A percentile compares a stretch with the other conserved stretches of the same genome.
These are phyloP conservation scores for Plasmodium blacklocki DNA, from an alignment of 169 alveolate species.

Conservation along the genomic window DNA sequence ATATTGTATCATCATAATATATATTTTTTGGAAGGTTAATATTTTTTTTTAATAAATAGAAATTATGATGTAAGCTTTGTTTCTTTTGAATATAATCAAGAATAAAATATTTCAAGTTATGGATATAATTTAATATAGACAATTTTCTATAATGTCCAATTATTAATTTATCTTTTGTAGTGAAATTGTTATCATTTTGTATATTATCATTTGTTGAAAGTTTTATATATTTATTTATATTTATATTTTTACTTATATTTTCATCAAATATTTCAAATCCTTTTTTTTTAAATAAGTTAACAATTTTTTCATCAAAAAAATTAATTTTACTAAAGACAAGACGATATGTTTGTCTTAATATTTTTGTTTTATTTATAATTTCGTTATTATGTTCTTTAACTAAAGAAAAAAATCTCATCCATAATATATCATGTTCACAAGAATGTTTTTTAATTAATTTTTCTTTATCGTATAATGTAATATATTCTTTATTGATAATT, in stretches of 20 bases:
- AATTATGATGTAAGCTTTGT: conserved; percentile 39
- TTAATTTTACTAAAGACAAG: conserved; percentile 51
- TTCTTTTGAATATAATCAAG: conserved; percentile 21
- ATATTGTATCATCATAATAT: conserved; percentile 31
- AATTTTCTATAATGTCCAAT: conserved; percentile 30
- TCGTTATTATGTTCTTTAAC: conserved; percentile 36
- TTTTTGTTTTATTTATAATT: conserved; percentile 12
- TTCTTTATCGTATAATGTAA: conserved; percentile 19
- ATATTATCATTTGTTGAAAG: not conserved
- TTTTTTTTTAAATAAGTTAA: conserved; percentile 11
- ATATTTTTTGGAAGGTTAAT: conserved; percentile 15
- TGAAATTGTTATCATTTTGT: not conserved
- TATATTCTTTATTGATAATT: conserved; percentile 79
- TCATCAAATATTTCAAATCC: conserved; percentile 49
- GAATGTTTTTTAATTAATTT: conserved; percentile 40
- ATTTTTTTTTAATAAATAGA: conserved; percentile 43
- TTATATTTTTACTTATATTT: not conserved
- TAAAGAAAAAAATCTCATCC: conserved; percentile 41
- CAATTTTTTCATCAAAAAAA: conserved; percentile 23
- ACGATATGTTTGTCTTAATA: conserved; percentile 55
- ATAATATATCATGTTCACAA: conserved; percentile 49
- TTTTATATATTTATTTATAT: not conserved
- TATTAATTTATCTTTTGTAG: conserved; percentile 10
- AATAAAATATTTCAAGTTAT: conserved; percentile 34
- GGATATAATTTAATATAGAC: conserved; percentile 22